Base-by-base conservation (phyloP, 1,284 basidiomycete genomes). In the Melampsora larici-populina region DNA sequence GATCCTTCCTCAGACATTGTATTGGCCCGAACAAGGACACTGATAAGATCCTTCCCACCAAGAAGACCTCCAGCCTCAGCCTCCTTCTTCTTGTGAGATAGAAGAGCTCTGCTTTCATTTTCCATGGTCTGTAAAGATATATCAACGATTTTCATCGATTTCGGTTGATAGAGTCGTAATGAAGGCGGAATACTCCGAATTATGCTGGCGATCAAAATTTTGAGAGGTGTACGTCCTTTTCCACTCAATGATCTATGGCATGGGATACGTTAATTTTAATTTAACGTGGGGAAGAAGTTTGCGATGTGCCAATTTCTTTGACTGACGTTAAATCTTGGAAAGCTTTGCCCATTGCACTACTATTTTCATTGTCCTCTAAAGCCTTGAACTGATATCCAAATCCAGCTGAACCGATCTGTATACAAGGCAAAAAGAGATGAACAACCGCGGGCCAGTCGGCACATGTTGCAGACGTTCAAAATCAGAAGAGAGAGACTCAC, bases 101-200 rank as follows among this genome's bases (percentile, higher is more conserved):
- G 48, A 31, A 68, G 69, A 67, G n/a, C 48, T 60, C 66, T 75
- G 60, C 64, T 75, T 63, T 79, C 63, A 36, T 55, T 33, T 66
- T 79, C 62, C 63, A 76, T 79, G 13, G 55, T 24, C 4, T 13
- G 11, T 48, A 36, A 62, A 17, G 87, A 86, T 29, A 84, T 84
- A 80, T 89, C 89, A 76, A 89, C 88, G 78, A 86, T 82, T 60
- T 85, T 84, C 81, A 90, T 89, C 26, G 26, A 21, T 3, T 58
- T 58, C 26, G 51, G 51, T 58, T 21, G 3, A 21, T 4, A 58
- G 26, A 58, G 2, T 58, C 51, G 21, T 58, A 58, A 58, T 21
- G 18, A 58, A 58, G 51, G 21, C 15, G 26, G 51, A 58, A 58
- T 26, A 6, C 5, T 15, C 15, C 26, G 51, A 58, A 58, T 3